Conservation (phyloP, 768 basidiomycete genomes). For the Boletus vinaceobasis region DNA sequence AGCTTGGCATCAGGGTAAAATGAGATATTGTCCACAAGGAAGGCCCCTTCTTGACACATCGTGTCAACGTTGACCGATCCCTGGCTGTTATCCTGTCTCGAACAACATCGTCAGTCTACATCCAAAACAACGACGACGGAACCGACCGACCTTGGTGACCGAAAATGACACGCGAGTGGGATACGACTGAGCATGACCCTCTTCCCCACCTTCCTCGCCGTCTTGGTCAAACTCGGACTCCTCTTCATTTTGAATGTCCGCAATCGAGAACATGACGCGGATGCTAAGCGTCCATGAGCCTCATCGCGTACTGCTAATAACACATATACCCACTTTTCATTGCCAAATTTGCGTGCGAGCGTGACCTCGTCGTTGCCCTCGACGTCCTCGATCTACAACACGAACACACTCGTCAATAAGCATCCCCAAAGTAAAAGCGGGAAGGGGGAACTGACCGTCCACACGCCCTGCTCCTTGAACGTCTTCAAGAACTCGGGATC, state of each 20-base stretch:
- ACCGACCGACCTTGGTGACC: conserved; percentile 69
- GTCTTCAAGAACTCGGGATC: conserved; percentile 75
- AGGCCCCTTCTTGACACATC: conserved; percentile 72
- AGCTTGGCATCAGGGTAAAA: conserved; percentile 73
- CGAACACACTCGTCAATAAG: not conserved
- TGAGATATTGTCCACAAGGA: conserved; percentile 86
- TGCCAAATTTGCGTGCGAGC: conserved; percentile 81
- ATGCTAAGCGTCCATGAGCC: conserved; percentile 47
- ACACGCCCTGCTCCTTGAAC: conserved; percentile 72
- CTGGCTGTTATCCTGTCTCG: conserved; percentile 41
- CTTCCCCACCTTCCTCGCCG: conserved; percentile 34
- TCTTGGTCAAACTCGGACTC: conserved; percentile 38
- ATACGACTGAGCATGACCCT: conserved; percentile 41
- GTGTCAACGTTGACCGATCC: conserved; percentile 81
- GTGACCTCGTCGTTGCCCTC: conserved; percentile 77
- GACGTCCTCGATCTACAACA: conserved; percentile 61
- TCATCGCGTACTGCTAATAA: not conserved
- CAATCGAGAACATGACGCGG: conserved; percentile 88
- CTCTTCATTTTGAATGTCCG: conserved; percentile 66
- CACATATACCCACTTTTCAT: conserved; percentile 68
- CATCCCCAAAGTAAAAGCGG: not conserved
- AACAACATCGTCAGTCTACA: not conserved
- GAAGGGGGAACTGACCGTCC: conserved; percentile 51
- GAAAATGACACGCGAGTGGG: conserved; percentile 78
- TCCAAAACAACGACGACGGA: not conserved